Evolutionary conservation across 768 basidiomycete genomes (phyloP), one percentile per base, ranked within the genome.

Genomic region (Rhizopogon vesiculosus): DNA sequence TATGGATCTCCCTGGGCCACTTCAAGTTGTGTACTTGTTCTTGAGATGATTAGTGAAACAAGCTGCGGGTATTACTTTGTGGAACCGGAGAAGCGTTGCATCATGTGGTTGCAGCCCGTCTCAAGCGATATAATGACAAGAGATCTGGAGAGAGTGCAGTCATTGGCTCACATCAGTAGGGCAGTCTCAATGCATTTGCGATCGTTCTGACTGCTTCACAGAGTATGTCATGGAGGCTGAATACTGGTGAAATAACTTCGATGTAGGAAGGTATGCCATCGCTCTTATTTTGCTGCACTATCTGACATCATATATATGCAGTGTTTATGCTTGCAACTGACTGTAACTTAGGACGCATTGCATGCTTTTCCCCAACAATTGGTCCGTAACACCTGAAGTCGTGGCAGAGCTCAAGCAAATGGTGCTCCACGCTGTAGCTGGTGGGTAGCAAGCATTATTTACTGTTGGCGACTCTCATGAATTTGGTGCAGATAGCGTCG

Each of bases 31-130:
- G 44, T 28, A 25, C 44, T 45, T 22, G 44, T 45, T 15, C 44
- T 45, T 5, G 44, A 45, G 15, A 28, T 16, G 15, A 28, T 16
- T 16, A 43, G 29, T 45, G 73, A 4, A 28, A 7, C 15, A 8
- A 44, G 45, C 22, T 59, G 62, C 58, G 45, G 69, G 57, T 81
- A 81, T 60, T 81, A 80, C 56, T 76, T 75, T 49, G 76, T 73
- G 10, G 69, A 80, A 56, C 79, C 81, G 49, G 33, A 59, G 0
- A 64, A 63, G 0, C 74, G 76, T 9, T 63, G 67, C 7, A 64
- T 82, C 12, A 82, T 82, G 53, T 84, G 77, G 71, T 74, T 72
- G 25, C 16, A 25, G 16, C 59, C 72, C 3, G 66, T 75, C 5
- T 53, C 54, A 1, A 38, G 63, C 29, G 58, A 15, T 7, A 3